A percentile compares a stretch with the other conserved stretches of the same genome.
Conservation (phyloP, 1,284 basidiomycete genomes). For the Ustilago bromivora region DNA sequence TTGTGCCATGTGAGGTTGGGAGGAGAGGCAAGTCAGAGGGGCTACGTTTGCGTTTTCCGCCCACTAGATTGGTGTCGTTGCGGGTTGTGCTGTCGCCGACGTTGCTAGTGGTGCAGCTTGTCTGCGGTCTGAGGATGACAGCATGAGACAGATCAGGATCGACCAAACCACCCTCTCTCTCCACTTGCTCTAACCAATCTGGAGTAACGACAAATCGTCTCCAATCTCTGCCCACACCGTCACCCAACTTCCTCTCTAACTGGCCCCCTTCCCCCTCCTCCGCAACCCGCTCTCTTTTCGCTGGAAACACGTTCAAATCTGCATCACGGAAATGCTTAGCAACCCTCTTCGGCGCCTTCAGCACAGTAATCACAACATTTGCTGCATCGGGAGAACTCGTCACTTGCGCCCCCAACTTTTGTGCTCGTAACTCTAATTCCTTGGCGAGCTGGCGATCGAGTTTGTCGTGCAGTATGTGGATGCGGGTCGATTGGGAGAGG, state of each 20-base stretch:
- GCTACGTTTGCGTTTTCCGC: slow-evolving; percentile 20
- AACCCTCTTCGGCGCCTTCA: slow-evolving; percentile 45
- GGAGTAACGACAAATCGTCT: slow-evolving; percentile 39
- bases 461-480: slow-evolving; percentile 46
- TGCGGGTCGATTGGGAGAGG: slow-evolving; percentile 41
- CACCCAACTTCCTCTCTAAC: slow-evolving; percentile 12
- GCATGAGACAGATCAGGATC: slow-evolving; percentile 45
- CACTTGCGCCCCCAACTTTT: slow-evolving; percentile 43
- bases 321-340: slow-evolving; percentile 31
- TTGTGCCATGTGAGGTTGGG: background rate
- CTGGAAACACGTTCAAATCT: slow-evolving; percentile 17
- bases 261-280: background rate
- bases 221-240: slow-evolving; percentile 32
- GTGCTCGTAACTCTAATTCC: slow-evolving; percentile 17
- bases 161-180: slow-evolving; percentile 22
- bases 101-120: background rate
- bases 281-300: background rate
- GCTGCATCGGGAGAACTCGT: slow-evolving; percentile 19
- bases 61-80: background rate
- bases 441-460: slow-evolving; percentile 2
- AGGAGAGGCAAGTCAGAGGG: slow-evolving; percentile 30
- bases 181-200: slow-evolving; percentile 34
- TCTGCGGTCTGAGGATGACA: slow-evolving; percentile 14
- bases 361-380: slow-evolving; percentile 39
- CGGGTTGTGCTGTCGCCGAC: background rate